Conservation (phyloP, 2,329 filamentous ascomycete species). For the Domatiomyces catenatus region DNA sequence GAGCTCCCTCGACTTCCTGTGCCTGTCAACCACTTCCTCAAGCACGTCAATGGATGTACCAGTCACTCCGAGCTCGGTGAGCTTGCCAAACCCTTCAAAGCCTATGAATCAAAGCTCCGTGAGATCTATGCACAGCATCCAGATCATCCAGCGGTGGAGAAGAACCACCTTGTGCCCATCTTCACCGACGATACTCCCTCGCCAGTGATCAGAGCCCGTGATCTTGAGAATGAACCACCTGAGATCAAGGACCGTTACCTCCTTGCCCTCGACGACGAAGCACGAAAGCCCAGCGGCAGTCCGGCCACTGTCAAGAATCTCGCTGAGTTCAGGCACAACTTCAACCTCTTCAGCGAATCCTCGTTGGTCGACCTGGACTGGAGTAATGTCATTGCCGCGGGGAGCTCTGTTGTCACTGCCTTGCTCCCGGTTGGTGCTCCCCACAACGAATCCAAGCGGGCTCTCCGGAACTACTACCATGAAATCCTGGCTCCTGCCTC, state of each 20-base stretch:
- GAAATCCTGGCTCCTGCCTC: conserved; percentile 67
- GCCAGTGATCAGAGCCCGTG: conserved; percentile 20
- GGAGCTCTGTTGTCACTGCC: conserved; percentile 66
- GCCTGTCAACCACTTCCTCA: conserved; percentile 7
- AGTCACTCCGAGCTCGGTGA: conserved; percentile 18
- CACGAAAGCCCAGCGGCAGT: conserved; percentile 47
- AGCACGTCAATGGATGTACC: conserved; percentile 14
- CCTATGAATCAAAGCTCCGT: conserved; percentile 23
- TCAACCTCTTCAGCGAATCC: conserved; percentile 67
- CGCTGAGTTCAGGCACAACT: conserved; percentile 61
- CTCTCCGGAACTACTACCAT: conserved; percentile 58
- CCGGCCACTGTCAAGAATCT: conserved; percentile 53
- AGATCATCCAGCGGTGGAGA: conserved; percentile 18
- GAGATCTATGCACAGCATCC: conserved; percentile 27
- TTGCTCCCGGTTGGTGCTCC: conserved; percentile 54
- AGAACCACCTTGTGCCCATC: conserved; percentile 23
- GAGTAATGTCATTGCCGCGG: conserved; percentile 67
- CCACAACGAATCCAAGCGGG: conserved; percentile 43
- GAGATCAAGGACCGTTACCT: conserved; percentile 23
- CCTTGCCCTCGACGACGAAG: conserved; percentile 26
- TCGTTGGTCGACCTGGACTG: conserved; percentile 62
- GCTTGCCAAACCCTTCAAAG: conserved; percentile 24
- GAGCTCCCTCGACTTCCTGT: conserved; percentile 10
- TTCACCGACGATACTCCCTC: conserved; percentile 20
- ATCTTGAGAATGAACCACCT: conserved; percentile 20